Evolutionary conservation across 1,284 basidiomycete genomes (phyloP).

Genomic region (Leccinum subrobustum): DNA sequence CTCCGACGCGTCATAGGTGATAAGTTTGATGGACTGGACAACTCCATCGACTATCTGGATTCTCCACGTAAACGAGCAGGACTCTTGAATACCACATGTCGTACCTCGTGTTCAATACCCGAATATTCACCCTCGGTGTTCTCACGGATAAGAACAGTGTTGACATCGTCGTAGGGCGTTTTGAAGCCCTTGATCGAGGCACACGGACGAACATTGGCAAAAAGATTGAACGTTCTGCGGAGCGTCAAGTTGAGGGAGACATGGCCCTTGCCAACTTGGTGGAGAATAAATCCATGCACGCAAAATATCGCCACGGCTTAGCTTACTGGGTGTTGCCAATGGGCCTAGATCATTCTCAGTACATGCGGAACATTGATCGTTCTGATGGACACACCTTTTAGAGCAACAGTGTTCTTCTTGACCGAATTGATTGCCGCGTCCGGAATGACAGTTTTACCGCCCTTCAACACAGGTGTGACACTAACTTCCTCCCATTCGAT

Average conservation of each 20-base stretch:
- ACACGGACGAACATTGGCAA: constrained; percentile 98
- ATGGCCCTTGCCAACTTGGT: constrained; percentile 94
- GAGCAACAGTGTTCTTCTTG: constrained; percentile 95
- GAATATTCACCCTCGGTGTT: constrained; percentile 99
- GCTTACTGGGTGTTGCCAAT: constrained; percentile 87
- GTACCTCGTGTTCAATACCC: constrained; percentile 95
- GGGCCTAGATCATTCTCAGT: constrained; percentile 55
- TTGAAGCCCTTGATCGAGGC: constrained; percentile 96
- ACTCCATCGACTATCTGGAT: constrained; percentile 90
- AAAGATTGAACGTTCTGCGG: constrained; percentile 95
- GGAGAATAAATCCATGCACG: constrained; percentile 10
- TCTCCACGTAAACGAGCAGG: constrained; percentile 14
- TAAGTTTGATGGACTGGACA: constrained; percentile 99
- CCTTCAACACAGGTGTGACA: constrained; percentile 91
- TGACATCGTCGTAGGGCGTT: constrained; percentile 97
- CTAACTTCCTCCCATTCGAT: constrained; percentile 99
- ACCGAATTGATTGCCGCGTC: constrained; percentile 89
- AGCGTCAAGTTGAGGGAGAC: constrained; percentile 98
- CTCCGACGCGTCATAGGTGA: constrained; percentile 98
- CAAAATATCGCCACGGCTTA: not conserved
- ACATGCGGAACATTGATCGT: constrained; percentile 1
- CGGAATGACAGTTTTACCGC: constrained; percentile 97
- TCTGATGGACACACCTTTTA: constrained; percentile 74
- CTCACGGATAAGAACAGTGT: constrained; percentile 98
- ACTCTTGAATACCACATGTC: constrained; percentile 10